Conservation (phyloP, 73 alveolate genomes). For the Paramecium biaurelia region DNA sequence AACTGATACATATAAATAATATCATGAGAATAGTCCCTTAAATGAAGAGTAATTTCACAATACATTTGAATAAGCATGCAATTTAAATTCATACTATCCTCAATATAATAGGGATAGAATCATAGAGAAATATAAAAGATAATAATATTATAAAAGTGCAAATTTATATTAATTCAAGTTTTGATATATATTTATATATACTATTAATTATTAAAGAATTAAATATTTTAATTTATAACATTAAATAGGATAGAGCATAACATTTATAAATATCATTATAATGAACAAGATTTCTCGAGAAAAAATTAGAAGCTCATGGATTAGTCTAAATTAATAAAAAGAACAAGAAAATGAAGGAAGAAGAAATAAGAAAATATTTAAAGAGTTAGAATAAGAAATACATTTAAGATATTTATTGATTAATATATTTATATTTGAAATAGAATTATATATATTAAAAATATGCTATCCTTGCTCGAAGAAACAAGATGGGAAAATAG, state of each 20-base stretch:
- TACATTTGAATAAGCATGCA: neutral
- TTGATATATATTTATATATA: neutral
- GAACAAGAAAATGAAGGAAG: neutral
- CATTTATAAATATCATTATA: neutral
- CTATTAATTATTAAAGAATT: neutral
- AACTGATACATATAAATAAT: neutral
- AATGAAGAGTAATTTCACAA: neutral
- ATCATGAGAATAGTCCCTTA: slow-evolving; percentile 7
- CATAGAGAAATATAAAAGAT: neutral
- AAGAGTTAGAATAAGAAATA: neutral
- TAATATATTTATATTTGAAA: no score
- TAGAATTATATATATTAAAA: no score
- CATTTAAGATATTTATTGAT: neutral
- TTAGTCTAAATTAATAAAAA: neutral
- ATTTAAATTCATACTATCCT: neutral
- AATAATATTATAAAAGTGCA: neutral
- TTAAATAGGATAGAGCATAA: neutral
- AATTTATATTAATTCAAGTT: neutral
- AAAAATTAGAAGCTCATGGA: neutral
- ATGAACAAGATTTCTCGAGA: no score
- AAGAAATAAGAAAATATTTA: neutral
- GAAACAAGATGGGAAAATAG: neutral
- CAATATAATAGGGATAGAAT: neutral
- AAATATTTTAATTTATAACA: neutral
- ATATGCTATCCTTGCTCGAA: neutral